A percentile compares a stretch with the other conserved stretches of the same genome.
phyloP scores from a whole-genome alignment of 768 basidiomycete genomes.

The Suillus bovinus region DNA sequence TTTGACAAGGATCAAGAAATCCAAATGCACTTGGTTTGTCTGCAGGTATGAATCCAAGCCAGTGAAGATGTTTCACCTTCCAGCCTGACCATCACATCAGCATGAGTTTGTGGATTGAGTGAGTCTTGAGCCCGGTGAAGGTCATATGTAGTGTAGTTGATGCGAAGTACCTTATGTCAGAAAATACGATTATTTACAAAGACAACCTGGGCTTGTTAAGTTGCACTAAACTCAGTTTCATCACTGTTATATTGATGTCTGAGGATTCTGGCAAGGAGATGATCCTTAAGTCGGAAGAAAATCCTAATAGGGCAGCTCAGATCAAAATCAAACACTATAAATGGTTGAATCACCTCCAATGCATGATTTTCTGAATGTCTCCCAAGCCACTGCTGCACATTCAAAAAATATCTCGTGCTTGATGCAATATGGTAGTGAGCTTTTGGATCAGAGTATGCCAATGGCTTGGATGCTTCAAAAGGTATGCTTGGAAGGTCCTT shows the following conservation, averaged over 20 bases:
- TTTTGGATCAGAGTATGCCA: neutral
- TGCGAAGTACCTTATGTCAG: slow-evolving; percentile 21
- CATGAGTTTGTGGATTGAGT: slow-evolving; percentile 35
- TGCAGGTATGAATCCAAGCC: neutral
- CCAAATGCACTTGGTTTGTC: neutral
- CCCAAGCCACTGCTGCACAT: slow-evolving; percentile 13
- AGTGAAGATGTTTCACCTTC: neutral
- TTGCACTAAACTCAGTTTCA: slow-evolving; percentile 18
- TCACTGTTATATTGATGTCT: slow-evolving; percentile 27
- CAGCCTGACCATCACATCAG: neutral
- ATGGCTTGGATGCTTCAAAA: slow-evolving; percentile 12
- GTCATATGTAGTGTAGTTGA: slow-evolving; percentile 36
- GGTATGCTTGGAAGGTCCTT: slow-evolving; percentile 8
- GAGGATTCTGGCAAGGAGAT: slow-evolving; percentile 16
- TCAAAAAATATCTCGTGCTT: neutral
- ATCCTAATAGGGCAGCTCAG: slow-evolving; percentile 16
- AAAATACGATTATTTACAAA: slow-evolving; percentile 28
- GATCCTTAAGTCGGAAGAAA: slow-evolving; percentile 23
- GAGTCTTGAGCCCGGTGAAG: slow-evolving; percentile 35
- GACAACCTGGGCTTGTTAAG: slow-evolving; percentile 22
- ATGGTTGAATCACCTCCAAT: slow-evolving; percentile 14
- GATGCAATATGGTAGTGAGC: slow-evolving; percentile 26
- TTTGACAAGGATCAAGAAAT: neutral
- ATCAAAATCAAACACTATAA: neutral
- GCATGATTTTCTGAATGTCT: slow-evolving; percentile 15